phyloP scores from a whole-genome alignment of 495 filamentous ascomycete species.

The Annulohypoxylon moriforme region DNA sequence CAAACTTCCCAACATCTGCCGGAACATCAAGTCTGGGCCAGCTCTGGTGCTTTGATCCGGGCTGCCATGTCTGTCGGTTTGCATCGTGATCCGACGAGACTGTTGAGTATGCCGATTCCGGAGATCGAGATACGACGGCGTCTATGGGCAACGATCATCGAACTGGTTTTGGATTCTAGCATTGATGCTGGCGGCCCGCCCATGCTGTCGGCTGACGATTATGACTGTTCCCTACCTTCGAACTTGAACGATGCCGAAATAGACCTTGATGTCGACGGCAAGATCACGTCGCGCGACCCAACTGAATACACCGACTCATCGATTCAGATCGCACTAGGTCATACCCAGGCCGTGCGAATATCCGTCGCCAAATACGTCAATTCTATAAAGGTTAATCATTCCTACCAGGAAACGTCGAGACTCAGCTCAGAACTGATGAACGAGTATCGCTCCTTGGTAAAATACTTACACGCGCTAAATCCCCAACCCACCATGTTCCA shows the following conservation, averaged over 20 bases:
- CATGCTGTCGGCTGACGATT: conserved; percentile 65
- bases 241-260: conserved; percentile 65
- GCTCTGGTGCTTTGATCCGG: conserved; percentile 65
- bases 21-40: conserved; percentile 66
- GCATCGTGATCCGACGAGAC: conserved; percentile 63
- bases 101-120: conserved; percentile 56
- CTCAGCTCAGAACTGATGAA: conserved; percentile 51
- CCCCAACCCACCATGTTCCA: conserved; percentile 53
- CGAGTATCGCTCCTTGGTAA: conserved; percentile 42
- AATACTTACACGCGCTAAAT: conserved; percentile 44
- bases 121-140: conserved; percentile 71
- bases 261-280: background rate
- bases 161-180: conserved; percentile 69
- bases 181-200: conserved; percentile 70
- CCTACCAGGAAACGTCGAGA: conserved; percentile 50
- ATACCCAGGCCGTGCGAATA: conserved; percentile 50
- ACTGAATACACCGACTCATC: conserved; percentile 45
- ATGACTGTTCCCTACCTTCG: conserved; percentile 64
- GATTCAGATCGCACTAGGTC: conserved; percentile 52
- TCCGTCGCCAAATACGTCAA: conserved; percentile 53
- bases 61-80: conserved; percentile 69
- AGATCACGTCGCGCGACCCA: background rate
- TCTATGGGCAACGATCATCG: conserved; percentile 72
- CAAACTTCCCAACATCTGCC: conserved; percentile 61
- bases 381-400: conserved; percentile 41